Base-by-base conservation (phyloP, 2,329 filamentous ascomycete genomes). In the Nemania sp. region DNA sequence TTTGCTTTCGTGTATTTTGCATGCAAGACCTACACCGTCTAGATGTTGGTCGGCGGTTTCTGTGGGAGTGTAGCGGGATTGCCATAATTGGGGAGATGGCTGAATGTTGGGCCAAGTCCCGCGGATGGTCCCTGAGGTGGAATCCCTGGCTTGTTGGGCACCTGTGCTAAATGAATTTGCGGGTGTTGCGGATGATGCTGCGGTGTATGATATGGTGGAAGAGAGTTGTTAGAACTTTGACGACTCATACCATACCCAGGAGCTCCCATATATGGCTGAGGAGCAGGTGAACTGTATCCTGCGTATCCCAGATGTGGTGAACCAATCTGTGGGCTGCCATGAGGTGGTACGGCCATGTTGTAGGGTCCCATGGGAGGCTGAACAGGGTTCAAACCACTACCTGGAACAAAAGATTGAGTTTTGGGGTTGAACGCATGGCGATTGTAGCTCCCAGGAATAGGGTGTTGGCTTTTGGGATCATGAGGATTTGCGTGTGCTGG, bases 381-480 rank as follows among this genome's bases (percentile, higher is more conserved):
- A 60, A 78, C 75, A 3, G 78, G 74, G 24, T 75, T 72, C 69
- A 80, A 77, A 22, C 76, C 74, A 59, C 72, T 77, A 56, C 82
- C 77, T 1, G 93, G 93, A 20, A 96, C 83, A 71, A 97, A 97
- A 0, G 92, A 89, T 67, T 96, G 90, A 14, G 90, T 97, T 74
- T 96, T 92, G 1, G 92, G 93, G 68, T 97, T 97, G 75, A 97
- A 97, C 11, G 88, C 84, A 64, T 91, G 90, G 53, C 91, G 82
- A 67, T 89, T 90, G 62, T 83, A 95, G 72, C 88, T 94, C 30
- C 90, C 90, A 12, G 91, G 90, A 52, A 95, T 85, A 5, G 90
- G 89, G 68, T 96, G 90, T 67, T 91, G 88, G 53, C 82, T 83
- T 70, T 89, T 86, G 7, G 86, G 83, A 64, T 89, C 89, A 57